Evolutionary conservation across 768 basidiomycete genomes (phyloP), one percentile per base, ranked within the genome.

Genomic region (Tricholoma matsutake): DNA sequence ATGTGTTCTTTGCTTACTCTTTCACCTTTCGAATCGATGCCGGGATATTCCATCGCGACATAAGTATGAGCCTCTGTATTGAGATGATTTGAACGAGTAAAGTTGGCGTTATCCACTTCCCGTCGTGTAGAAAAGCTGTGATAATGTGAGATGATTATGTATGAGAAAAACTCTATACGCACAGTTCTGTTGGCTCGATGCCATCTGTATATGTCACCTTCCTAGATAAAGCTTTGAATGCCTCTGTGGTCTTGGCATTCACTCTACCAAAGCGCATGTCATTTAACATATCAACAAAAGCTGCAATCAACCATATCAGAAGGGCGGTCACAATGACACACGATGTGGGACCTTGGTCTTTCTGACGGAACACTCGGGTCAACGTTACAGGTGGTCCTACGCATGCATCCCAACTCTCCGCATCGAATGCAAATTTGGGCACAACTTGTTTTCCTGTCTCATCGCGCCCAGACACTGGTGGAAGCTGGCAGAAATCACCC

Each of bases 401-500:
- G 64, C 91, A 88, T 28, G 73, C 69, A 18, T 75, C 67, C 94
- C 94, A 96, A n/a, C 80, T 77, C 13, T 80, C 64, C 0, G 94
- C 88, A 58, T 96, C 92, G 69, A 97, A 96, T 3, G 89, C 86
- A 72, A 96, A 96, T 6, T 63, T 71, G 5, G 85, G 75, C 6
- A 78, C 75, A 32, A 86, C 78, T 10, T 80, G 43, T 64, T 81
- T 61, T 64, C 81, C 81, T 54, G 84, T 76, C 67, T 76, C 70
- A 73, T 81, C 67, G 64, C 80, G 73, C 34, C 76, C 77, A 11
- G 82, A 78, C 0, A 96, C 91, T 1, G 94, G 94, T 9, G 94
- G 94, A 0, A 97, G 79, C 72, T 97, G 94, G 69, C 86, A 95
- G 72, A 96, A 96, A 69, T 97, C 94, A 6, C 94, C 94, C 7